Percentiles rank a stretch among this genome's conserved stretches.
These are phyloP conservation scores for Talaromyces sp. DNA, from an alignment of 2,329 filamentous ascomycete species.

Conservation along the genomic window DNA sequence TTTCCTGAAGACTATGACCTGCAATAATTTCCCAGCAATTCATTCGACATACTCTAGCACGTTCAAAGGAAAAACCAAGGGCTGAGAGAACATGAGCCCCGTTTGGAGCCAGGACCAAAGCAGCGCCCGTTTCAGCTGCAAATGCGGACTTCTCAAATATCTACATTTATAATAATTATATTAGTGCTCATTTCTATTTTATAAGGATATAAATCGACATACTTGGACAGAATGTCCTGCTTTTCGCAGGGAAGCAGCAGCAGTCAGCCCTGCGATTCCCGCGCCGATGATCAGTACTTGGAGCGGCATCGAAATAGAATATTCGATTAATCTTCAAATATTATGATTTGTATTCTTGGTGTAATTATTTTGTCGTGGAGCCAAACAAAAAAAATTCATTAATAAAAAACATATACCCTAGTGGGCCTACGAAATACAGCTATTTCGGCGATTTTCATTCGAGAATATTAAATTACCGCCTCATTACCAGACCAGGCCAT, in stretches of 20 bases:
- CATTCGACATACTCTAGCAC: not conserved
- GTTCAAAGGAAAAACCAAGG: slow-evolving; percentile 20
- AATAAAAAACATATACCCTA: too few species aligned
- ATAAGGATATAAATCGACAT: not conserved
- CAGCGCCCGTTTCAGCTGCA: slow-evolving; percentile 22
- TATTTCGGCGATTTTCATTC: too few species aligned
- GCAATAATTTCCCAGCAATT: not conserved
- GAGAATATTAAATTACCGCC: too few species aligned
- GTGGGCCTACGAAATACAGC: too few species aligned
- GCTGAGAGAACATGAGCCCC: slow-evolving; percentile 18
- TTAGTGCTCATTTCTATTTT: not conserved
- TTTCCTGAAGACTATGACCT: not conserved
- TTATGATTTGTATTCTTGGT: too few species aligned
- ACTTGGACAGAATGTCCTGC: not conserved
- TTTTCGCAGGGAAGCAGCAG: not conserved
- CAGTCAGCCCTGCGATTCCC: not conserved
- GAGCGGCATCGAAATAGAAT: too few species aligned
- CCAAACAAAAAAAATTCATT: too few species aligned
- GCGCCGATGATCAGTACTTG: not conserved
- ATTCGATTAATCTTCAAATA: too few species aligned
- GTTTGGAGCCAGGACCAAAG: slow-evolving; percentile 23
- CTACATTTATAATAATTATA: not conserved
- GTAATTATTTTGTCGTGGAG: too few species aligned
- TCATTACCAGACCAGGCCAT: too few species aligned
- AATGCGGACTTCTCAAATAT: not conserved